Conservation (phyloP, 345 rosid species). For the Eucalyptus erythrocorys region DNA sequence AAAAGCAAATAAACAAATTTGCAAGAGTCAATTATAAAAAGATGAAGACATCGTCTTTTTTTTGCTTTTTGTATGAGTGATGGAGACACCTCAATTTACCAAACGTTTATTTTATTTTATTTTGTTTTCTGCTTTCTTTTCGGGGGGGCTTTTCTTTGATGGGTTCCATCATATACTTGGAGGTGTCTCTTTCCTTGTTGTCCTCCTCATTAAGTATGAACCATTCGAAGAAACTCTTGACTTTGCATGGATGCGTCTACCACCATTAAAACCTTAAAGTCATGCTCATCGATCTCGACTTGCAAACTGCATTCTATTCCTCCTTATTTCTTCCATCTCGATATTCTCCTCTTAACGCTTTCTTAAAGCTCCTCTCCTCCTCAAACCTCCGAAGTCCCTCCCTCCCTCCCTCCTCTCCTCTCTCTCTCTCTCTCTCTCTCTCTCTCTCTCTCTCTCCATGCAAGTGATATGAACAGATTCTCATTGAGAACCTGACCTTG, state of each 20-base stretch:
- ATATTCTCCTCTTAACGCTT: neutral
- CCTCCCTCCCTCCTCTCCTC: neutral
- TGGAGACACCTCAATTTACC: neutral
- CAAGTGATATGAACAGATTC: neutral
- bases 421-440: neutral
- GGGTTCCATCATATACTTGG: neutral
- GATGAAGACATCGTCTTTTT: neutral
- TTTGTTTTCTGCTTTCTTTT: neutral
- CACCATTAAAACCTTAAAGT: neutral
- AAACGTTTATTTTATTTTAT: neutral
- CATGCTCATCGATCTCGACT: neutral
- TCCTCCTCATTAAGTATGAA: neutral
- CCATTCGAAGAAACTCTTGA: neutral
- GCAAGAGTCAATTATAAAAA: neutral
- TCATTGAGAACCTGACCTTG: neutral
- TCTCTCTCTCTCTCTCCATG: neutral
- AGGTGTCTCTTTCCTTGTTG: neutral
- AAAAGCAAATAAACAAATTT: neutral
- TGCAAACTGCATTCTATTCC: neutral
- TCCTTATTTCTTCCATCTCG: neutral
- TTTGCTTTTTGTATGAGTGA: neutral
- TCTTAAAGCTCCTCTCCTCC: neutral
- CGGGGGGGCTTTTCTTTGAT: neutral
- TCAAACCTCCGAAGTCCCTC: neutral
- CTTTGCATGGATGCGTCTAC: neutral